Evolutionary conservation across 257 asterid genomes (phyloP), one percentile per base, ranked within the genome.

Genomic region (Jacaranda mimosifolia): DNA sequence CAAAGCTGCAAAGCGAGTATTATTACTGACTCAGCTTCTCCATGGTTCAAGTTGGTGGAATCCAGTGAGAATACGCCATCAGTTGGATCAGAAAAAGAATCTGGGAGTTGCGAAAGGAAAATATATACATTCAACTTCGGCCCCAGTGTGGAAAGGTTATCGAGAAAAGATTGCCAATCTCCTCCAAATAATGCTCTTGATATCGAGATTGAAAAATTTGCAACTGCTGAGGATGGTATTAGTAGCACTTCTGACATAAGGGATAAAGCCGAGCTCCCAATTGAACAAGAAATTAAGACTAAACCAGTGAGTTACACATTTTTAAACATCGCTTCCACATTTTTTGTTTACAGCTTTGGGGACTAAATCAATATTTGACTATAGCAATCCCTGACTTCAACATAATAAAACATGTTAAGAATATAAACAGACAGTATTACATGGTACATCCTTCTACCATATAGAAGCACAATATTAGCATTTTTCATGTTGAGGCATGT

Each of bases 1-100:
- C 80, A 83, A 80, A 92, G 95, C 87, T 89, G 91, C 85, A 68
- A 84, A 36, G 86, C 83, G 46, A 84, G 83, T 60, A 70, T 88
- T 43, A 39, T 38, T 65, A 39, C 81, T 12, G 74, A 74, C 36
- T 65, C 82, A 5, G 59, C 75, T 40, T 85, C 91, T 79, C 87
- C 88, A 5, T 78, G 84, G 86, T 74, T 45, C 62, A 82, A 86
- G 46, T 74, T 84, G 80, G 77, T 63, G 45, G 86, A 80, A 68
- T 76, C 74, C 73, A 40, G 69, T 56, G 88, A 72, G 43, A 82
- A 63, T 48, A 83, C 94, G n/a, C 85, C 88, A 40, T 83, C 82
- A 8, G 39, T 81, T 70, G 84, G 80, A 18, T 75, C 79, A 10
- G 96, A 87, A 74, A 85, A 83, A 79, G 89, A 82, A 35, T 75